Evolutionary conservation across 2,329 filamentous ascomycete genomes (phyloP).

Genomic region (Paraphoma chrysanthemicola): DNA sequence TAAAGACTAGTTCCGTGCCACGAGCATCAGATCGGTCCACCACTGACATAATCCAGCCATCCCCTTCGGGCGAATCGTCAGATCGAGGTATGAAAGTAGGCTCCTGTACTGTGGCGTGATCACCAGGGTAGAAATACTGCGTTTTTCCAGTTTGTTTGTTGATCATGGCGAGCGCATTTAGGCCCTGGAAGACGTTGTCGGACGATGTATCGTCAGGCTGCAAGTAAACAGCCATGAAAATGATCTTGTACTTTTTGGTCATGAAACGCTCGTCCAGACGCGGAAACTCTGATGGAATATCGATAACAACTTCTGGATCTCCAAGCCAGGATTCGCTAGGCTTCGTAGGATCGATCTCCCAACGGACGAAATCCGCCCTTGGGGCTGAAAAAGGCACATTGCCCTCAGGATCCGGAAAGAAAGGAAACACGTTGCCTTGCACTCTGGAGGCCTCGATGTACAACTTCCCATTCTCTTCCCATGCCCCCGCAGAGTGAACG

Average conservation of each 20-base stretch:
- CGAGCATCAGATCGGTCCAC: not conserved
- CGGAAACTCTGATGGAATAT: slow-evolving; percentile 48
- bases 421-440: not conserved
- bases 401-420: not conserved
- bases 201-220: not conserved
- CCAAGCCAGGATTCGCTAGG: not conserved
- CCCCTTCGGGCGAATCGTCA: not conserved
- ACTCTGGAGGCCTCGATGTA: not conserved
- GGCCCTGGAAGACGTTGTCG: not conserved
- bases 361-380: not conserved
- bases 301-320: slow-evolving; percentile 40
- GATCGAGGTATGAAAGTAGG: not conserved
- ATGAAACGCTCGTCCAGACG: slow-evolving; percentile 52
- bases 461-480: not conserved
- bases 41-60: not conserved
- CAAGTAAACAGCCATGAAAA: not conserved
- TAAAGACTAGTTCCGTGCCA: not conserved
- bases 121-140: not conserved
- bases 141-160: not conserved
- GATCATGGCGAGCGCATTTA: not conserved
- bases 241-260: slow-evolving; percentile 38
- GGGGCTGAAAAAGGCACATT: not conserved
- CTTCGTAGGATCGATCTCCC: not conserved
- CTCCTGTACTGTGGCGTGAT: not conserved
- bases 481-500: not conserved